These are phyloP conservation scores for Saccharomycopsis amapae DNA, from an alignment of 805 yeast genomes.

Conservation along the genomic window DNA sequence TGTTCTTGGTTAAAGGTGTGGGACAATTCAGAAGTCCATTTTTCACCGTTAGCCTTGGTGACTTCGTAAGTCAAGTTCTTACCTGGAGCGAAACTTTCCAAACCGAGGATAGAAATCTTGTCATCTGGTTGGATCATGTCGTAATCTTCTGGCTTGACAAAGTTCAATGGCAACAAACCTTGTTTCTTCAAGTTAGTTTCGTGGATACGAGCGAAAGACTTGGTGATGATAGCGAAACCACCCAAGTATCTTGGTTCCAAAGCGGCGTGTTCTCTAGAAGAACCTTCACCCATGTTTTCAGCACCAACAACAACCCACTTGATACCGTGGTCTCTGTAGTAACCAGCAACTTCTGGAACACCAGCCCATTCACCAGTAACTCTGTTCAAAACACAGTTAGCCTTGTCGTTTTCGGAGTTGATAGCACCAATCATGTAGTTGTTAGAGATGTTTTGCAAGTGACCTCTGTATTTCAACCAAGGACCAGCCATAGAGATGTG, in stretches of 20 bases:
- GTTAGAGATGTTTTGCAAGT: conserved; percentile 94
- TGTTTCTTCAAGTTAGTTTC: conserved; percentile 99
- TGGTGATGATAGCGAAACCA: conserved; percentile 95
- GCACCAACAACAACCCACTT: conserved; percentile 98
- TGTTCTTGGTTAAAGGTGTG: conserved; percentile 97
- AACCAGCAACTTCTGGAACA: conserved; percentile 95
- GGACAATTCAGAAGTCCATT: conserved; percentile 87
- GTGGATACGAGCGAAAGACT: conserved; percentile 97
- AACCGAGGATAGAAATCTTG: conserved; percentile 79
- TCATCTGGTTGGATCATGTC: conserved; percentile 91
- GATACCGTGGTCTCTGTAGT: conserved; percentile 88
- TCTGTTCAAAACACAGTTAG: conserved; percentile 82
- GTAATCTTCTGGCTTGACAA: conserved; percentile 80
- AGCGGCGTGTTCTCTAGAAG: conserved; percentile 99
- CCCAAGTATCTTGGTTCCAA: conserved; percentile 98
- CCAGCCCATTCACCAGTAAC: conserved; percentile 88
- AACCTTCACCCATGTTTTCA: conserved; percentile 99
- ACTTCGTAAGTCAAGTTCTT: conserved; percentile 76
- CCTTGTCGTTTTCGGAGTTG: conserved; percentile 93
- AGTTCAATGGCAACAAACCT: conserved; percentile 96
- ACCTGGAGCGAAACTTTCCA: conserved; percentile 86
- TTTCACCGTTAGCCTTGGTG: conserved; percentile 60
- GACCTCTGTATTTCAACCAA: conserved; percentile 98
- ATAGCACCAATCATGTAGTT: conserved; percentile 99
- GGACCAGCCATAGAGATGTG: conserved; percentile 98